These are phyloP conservation scores for Pueraria montana DNA, from an alignment of 306 rosid genomes.

Conservation along the genomic window DNA sequence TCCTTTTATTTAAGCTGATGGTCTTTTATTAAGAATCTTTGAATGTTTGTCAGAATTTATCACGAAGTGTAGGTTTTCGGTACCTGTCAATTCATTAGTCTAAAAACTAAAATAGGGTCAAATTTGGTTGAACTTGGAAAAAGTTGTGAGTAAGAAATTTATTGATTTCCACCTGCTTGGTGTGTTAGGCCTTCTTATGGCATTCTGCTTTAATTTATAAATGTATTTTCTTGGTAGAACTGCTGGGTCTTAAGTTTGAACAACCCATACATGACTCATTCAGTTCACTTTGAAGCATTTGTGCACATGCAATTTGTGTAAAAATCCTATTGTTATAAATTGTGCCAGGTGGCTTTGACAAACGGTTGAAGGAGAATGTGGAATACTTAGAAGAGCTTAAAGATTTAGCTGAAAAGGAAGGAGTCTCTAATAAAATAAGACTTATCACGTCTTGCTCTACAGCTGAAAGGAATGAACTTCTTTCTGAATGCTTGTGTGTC, in stretches of 20 bases:
- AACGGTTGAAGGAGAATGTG: conserved; percentile 86
- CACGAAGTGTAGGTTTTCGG: background rate
- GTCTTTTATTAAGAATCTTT: background rate
- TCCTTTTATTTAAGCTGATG: background rate
- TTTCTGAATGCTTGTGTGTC: conserved; percentile 83
- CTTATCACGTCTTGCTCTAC: conserved; percentile 94
- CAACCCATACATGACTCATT: conserved; percentile 5
- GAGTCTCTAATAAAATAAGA: conserved; percentile 65
- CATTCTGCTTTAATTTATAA: conserved; percentile 3
- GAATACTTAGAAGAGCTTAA: conserved; percentile 90
- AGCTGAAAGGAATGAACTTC: conserved; percentile 83
- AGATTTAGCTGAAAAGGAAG: conserved; percentile 81
- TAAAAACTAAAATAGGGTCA: conserved; percentile 12
- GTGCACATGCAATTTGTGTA: conserved; percentile 1
- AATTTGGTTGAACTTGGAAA: conserved; percentile 17
- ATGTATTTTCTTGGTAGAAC: conserved; percentile 27
- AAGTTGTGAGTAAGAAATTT: conserved; percentile 2
- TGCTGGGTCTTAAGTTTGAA: conserved; percentile 25
- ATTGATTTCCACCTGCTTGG: conserved; percentile 1
- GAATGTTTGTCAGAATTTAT: background rate
- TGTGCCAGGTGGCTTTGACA: conserved; percentile 83
- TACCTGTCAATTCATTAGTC: background rate
- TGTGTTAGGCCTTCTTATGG: conserved; percentile 2
- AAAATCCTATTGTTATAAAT: conserved; percentile 38
- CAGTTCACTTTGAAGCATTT: conserved; percentile 35